Evolutionary conservation across 805 yeast genomes (phyloP).

Genomic region (Candida boleticola): DNA sequence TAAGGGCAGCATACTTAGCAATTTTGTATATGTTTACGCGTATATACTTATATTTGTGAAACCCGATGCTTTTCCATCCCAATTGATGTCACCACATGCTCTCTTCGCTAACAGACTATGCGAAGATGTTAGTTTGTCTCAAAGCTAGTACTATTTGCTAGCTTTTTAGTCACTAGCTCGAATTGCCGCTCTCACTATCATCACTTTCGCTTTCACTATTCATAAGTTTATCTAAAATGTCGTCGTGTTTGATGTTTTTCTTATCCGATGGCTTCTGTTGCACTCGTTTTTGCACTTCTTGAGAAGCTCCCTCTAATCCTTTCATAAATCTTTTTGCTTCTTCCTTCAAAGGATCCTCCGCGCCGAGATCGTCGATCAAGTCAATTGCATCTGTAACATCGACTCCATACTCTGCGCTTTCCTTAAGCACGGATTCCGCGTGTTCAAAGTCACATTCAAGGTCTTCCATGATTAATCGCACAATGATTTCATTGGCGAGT

Average conservation of each 20-base stretch:
- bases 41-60: too few relatives aligned
- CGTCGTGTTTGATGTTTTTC: not conserved
- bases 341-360: not conserved
- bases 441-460: slow-evolving; percentile 30
- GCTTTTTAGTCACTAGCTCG: too few relatives aligned
- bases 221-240: not conserved
- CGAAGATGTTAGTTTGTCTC: too few relatives aligned
- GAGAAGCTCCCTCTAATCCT: not conserved
- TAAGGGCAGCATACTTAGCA: too few relatives aligned
- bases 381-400: slow-evolving; percentile 30
- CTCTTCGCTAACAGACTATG: too few relatives aligned
- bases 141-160: too few relatives aligned
- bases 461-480: slow-evolving; percentile 50
- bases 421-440: slow-evolving; percentile 47
- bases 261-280: too few relatives aligned
- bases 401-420: slow-evolving; percentile 49
- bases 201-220: not conserved
- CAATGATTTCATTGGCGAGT: slow-evolving; percentile 60
- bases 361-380: slow-evolving; percentile 26
- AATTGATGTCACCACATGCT: too few relatives aligned
- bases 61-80: too few relatives aligned
- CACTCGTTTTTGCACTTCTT: not conserved
- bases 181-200: too few relatives aligned
- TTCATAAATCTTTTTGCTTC: not conserved
- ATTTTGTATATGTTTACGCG: too few relatives aligned